Evolutionary conservation across 2,329 filamentous ascomycete genomes (phyloP), one percentile per base, ranked within the genome.

Genomic region (Alternaria angustiovoidea): DNA sequence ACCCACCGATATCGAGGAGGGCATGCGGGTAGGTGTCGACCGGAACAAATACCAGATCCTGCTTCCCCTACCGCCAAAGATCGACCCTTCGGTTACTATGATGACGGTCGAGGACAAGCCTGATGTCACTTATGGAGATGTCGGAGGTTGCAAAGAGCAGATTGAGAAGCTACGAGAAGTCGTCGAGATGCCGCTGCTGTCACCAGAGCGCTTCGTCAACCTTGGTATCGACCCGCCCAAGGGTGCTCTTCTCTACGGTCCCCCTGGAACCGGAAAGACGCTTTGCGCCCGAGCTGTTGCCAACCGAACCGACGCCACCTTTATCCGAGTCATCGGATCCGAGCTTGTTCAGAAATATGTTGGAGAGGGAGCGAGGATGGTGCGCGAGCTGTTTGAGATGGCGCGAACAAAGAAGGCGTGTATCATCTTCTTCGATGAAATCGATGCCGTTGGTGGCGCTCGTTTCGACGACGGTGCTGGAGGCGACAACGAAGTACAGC

Each of bases 61-160:
- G 80, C 86, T 99, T 48, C 95, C 95, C 36, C 84, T 99, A 55
- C 95, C 95, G 43, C 95, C 95, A 36, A 99, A 98, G 86, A 99
- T 99, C 83, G 95, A 99, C 76, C 94, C 95, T 54, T 97, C 92
- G 71, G 95, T 99, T 69, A 99, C 95, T 39, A 99, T 99, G 95
- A 99, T 99, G 95, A 98, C 95, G 51, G 95, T 99, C 66, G 95
- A 99, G 84, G 95, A 99, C 83, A 99, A 99, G 85, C 95, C 95
- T 16, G 95, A 99, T 79, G 95, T 99, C 63, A 99, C 95, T 64
- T 99, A 99, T 74, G 95, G 95, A 71, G 95, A 99, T 83, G 94
- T 99, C 41, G 95, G 95, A 81, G 95, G 95, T 57, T 98, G 94
- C 87, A 99, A 99, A 82, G 95, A 99, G 81, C 95, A 99, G 82